phyloP scores from a whole-genome alignment of 2,329 filamentous ascomycete species.

The Ophiostoma tasmaniense region DNA sequence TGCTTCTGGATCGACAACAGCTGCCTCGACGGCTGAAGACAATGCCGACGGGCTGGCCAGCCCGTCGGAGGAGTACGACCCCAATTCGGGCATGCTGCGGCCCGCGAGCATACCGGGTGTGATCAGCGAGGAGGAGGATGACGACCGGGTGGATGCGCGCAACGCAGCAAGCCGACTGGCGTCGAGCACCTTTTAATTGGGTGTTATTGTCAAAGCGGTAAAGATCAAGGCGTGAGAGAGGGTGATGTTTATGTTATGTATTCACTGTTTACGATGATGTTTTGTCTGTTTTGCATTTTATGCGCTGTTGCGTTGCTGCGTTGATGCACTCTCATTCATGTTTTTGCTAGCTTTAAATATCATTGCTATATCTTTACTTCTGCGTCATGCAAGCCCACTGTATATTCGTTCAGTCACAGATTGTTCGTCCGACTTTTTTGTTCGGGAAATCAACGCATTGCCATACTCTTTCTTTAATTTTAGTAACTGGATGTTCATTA shows the following conservation, averaged over 20 bases:
- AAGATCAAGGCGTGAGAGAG: neutral
- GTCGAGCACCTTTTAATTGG: slow-evolving; percentile 72
- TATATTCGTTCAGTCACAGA: neutral
- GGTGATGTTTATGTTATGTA: neutral
- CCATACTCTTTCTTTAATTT: too few relatives aligned
- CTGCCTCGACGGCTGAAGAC: slow-evolving; percentile 13
- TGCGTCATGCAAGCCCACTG: neutral
- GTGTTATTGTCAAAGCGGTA: neutral
- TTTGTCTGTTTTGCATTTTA: neutral
- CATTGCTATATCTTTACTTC: neutral
- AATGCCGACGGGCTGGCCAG: slow-evolving; percentile 22
- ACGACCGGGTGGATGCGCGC: slow-evolving; percentile 87
- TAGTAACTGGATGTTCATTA: too few relatives aligned
- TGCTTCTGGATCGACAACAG: slow-evolving; percentile 20
- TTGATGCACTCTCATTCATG: neutral
- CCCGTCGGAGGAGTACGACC: slow-evolving; percentile 34
- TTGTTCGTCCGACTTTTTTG: neutral
- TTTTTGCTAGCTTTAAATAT: neutral
- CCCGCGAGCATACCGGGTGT: slow-evolving; percentile 46
- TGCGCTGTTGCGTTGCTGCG: neutral
- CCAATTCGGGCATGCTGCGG: slow-evolving; percentile 24
- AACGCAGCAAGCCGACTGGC: slow-evolving; percentile 92
- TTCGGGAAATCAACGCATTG: too few relatives aligned
- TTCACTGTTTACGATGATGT: neutral
- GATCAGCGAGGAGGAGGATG: slow-evolving; percentile 68